Conservation (phyloP, 2,329 filamentous ascomycete genomes). For the Venturiaceae sp. region DNA sequence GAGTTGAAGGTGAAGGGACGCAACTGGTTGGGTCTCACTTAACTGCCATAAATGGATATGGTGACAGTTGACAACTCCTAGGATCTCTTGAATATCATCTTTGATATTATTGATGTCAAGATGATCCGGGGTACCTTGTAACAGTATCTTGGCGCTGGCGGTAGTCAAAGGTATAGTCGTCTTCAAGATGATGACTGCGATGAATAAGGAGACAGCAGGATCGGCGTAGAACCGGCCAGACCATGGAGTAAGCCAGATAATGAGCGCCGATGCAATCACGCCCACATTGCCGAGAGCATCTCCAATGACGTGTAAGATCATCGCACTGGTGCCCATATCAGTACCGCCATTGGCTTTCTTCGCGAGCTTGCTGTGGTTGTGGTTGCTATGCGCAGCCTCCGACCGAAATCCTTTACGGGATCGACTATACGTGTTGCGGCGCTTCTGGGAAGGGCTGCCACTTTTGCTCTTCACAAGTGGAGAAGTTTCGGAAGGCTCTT, state of each 20-base stretch:
- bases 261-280: not conserved
- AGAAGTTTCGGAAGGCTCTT: not conserved
- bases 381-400: not conserved
- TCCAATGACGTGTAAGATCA: not conserved
- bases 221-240: not conserved
- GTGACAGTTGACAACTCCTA: not conserved
- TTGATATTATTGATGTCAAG: not conserved
- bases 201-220: not conserved
- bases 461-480: not conserved
- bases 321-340: not conserved
- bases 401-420: not conserved
- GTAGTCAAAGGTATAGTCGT: not conserved
- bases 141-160: not conserved
- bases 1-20: not conserved
- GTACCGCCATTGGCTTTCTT: not conserved
- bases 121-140: not conserved
- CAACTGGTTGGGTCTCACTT: not conserved
- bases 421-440: not conserved
- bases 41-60: not conserved
- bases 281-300: not conserved
- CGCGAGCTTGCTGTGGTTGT: not conserved
- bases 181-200: not conserved
- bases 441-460: not conserved
- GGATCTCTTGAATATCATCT: not conserved
- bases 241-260: not conserved